phyloP scores from a whole-genome alignment of 495 filamentous ascomycete genomes.

The Penicillium ucsense region DNA sequence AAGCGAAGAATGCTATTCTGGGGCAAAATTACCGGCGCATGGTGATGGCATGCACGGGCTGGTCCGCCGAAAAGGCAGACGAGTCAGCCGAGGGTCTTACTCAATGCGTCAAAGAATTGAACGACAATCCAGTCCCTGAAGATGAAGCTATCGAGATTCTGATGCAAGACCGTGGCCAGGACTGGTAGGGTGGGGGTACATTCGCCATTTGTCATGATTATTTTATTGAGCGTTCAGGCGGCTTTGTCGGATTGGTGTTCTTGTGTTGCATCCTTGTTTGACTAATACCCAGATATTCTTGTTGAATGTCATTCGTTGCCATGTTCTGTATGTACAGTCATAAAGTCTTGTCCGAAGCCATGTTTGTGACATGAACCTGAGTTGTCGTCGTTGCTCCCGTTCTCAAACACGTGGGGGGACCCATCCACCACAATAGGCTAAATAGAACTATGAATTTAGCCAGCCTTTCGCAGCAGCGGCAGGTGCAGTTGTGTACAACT shows the following conservation, averaged over 20 bases:
- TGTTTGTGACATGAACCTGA: no score
- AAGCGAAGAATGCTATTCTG: slow-evolving; percentile 36
- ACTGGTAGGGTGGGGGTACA: slow-evolving; percentile 24
- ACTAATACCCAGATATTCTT: slow-evolving; percentile 19
- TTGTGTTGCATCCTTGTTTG: slow-evolving; percentile 12
- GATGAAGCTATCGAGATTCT: slow-evolving; percentile 40
- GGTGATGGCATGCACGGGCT: slow-evolving; percentile 41
- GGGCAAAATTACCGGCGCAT: slow-evolving; percentile 40
- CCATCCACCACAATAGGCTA: no score
- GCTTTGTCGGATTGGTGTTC: slow-evolving; percentile 9
- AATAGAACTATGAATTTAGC: no score
- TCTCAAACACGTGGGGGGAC: no score
- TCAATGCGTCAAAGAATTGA: slow-evolving; percentile 39
- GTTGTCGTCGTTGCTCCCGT: no score
- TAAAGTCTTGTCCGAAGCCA: neutral
- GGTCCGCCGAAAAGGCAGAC: slow-evolving; percentile 37
- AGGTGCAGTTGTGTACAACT: no score
- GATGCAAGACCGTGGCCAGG: slow-evolving; percentile 40
- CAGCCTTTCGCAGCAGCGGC: no score
- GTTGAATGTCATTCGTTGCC: slow-evolving; percentile 5
- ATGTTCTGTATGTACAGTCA: neutral
- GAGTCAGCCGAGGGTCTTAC: slow-evolving; percentile 38
- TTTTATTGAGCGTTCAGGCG: slow-evolving; percentile 12
- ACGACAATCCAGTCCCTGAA: slow-evolving; percentile 38
- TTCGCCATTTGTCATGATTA: neutral